Percentiles rank a stretch among this genome's conserved stretches.
phyloP scores from a whole-genome alignment of 2,329 filamentous ascomycete genomes.

The Fusarium neocosmosporiellum region DNA sequence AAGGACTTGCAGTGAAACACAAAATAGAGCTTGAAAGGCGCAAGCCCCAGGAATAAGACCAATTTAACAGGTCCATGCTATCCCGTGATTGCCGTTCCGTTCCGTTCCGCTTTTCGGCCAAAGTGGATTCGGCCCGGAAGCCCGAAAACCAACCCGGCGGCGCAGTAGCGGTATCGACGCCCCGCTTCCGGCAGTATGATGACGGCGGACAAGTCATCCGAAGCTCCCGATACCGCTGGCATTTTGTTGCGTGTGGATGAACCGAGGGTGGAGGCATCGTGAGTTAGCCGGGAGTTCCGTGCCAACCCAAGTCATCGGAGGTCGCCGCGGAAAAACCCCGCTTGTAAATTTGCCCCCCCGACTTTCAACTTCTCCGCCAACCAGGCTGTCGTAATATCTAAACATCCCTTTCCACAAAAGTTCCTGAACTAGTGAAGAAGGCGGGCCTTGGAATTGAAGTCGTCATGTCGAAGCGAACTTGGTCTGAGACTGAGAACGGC shows the following conservation, averaged over 20 bases:
- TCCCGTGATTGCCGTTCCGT: neutral
- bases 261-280: neutral
- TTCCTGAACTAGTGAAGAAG: neutral
- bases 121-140: neutral
- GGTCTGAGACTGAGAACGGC: conserved; percentile 21
- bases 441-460: neutral
- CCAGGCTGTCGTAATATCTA: conserved; percentile 17
- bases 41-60: neutral
- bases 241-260: neutral
- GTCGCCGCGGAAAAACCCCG: conserved; percentile 29
- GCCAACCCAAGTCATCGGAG: neutral
- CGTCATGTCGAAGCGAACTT: conserved; percentile 29
- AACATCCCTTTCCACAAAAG: conserved; percentile 11
- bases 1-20: conserved; percentile 13
- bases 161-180: neutral
- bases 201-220: neutral
- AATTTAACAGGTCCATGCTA: neutral
- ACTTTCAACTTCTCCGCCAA: conserved; percentile 14
- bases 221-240: neutral
- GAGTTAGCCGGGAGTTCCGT: conserved; percentile 3
- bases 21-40: neutral
- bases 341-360: conserved; percentile 9
- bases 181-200: neutral
- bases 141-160: neutral
- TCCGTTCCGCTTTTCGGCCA: neutral